Percentiles rank a stretch among this genome's conserved stretches.
Conservation (phyloP, 176 grass and related monocot species). For the Aegilops longissima region DNA sequence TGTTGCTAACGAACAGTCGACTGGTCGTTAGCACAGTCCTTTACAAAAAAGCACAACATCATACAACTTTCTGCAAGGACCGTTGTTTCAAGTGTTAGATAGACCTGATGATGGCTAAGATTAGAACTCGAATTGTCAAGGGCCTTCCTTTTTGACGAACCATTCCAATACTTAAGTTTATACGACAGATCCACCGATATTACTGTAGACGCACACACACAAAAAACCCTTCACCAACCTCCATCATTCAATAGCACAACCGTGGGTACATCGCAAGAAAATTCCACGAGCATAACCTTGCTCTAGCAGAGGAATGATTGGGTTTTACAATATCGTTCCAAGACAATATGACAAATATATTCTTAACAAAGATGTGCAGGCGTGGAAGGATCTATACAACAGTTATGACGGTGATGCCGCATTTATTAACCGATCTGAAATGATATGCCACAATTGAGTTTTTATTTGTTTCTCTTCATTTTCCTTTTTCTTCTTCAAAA, state of each 20-base stretch:
- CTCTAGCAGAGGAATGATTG: background rate
- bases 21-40: too few species aligned
- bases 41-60: background rate
- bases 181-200: background rate
- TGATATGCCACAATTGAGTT: too few species aligned
- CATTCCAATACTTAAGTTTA: background rate
- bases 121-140: too few species aligned
- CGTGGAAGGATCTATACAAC: background rate
- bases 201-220: background rate
- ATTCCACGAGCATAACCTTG: background rate
- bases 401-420: background rate
- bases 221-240: background rate
- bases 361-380: background rate
- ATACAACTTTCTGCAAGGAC: background rate
- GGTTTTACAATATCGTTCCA: background rate
- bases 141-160: background rate
- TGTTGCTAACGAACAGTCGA: too few species aligned
- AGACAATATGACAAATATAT: background rate
- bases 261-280: background rate
- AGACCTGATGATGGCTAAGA: background rate
- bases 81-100: background rate
- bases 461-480: too few species aligned
- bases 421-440: too few species aligned
- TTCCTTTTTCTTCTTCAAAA: too few species aligned
- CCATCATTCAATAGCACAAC: background rate